These are phyloP conservation scores for Fusarium mundagurra DNA, from an alignment of 2,329 filamentous ascomycete genomes.

Conservation along the genomic window DNA sequence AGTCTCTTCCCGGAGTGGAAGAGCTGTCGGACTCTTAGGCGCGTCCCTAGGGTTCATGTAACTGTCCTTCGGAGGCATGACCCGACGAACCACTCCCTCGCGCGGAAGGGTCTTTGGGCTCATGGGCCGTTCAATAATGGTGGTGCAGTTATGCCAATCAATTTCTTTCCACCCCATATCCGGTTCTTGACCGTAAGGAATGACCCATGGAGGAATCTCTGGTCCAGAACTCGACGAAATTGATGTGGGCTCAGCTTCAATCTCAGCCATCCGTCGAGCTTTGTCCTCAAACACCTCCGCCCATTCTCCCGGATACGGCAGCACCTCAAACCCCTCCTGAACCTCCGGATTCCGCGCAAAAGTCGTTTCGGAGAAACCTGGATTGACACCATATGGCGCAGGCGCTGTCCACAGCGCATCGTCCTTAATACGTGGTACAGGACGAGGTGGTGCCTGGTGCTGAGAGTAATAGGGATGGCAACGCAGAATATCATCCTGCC, in stretches of 20 bases:
- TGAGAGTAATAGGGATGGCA: slow-evolving; percentile 8
- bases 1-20: neutral
- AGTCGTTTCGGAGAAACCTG: too few species aligned
- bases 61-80: neutral
- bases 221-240: neutral
- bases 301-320: neutral
- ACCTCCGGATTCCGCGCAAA: neutral
- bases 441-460: neutral
- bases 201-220: neutral
- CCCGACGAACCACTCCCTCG: neutral
- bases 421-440: too few species aligned
- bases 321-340: too few species aligned
- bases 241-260: neutral
- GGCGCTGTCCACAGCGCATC: neutral
- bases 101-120: neutral
- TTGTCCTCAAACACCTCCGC: neutral
- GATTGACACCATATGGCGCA: neutral
- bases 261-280: neutral
- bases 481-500: neutral
- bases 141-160: neutral
- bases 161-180: neutral
- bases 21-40: too few species aligned
- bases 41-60: neutral
- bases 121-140: neutral
- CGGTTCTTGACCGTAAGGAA: neutral